Base-by-base conservation (phyloP, 495 filamentous ascomycete species). In the Xylaria intraflava region DNA sequence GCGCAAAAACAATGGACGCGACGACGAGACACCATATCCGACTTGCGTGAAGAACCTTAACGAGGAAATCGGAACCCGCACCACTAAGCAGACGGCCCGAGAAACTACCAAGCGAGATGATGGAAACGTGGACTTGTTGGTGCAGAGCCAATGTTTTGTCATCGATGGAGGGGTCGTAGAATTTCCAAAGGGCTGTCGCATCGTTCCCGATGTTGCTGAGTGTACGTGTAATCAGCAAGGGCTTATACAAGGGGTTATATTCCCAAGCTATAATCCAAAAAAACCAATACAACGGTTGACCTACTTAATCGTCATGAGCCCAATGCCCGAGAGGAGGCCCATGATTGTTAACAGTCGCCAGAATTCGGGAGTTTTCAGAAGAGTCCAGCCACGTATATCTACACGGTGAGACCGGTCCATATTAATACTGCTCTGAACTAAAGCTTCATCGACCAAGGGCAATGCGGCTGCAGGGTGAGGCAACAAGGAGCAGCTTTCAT, bases 231-330 rank as follows among this genome's bases (percentile, higher is more conserved):
- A 67, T 83, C 65, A 82, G 80, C 55, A 26, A 23, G 14, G 20
- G n/a, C 0, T 14, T 19, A 33, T 14, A 33, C 55, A 26, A 23
- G 14, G 20, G n/a, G 1, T 14, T 19, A 33, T 14, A 33, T 3
- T 12, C 2, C 6, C 24, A 17, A 3, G n/a, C 12, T 4, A 5
- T 14, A 40, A 27, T 10, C 3, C 10, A 35, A 2, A 17, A 31
- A 9, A 19, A 16, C 2, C 29, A 19, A 49, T 9, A 19, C 14
- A 20, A 24, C 17, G 20, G 6, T 49, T 1, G 14, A 41, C 89
- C 70, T 73, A 95, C 90, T 98, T 98, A 67, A 98, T 98, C 2
- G 94, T 97, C 93, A 98, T 98, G 62, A 97, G 69, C 10, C 93
- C 93, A 64, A 96, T 87, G 38, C 93, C 93, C 17, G 90, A 89